Base-by-base conservation (phyloP, 1,284 basidiomycete genomes). In the Lentinula novae-zelandiae region DNA sequence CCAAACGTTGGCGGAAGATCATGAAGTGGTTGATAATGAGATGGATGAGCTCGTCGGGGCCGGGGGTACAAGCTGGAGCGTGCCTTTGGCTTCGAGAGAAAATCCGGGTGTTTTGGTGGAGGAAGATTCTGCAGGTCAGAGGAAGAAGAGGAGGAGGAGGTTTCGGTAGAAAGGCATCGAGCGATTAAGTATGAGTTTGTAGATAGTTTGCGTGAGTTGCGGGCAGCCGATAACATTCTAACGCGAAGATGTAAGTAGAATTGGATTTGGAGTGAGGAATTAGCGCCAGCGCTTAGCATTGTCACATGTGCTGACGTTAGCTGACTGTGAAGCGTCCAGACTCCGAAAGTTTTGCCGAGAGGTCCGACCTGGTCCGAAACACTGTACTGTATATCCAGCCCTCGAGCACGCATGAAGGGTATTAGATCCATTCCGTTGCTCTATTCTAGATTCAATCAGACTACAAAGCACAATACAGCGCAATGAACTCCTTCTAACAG, bases 1-100 rank as follows among this genome's bases (percentile, higher is more conserved):
- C 91, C 91, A 72, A 93, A 93, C 0, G 80, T 79, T 0, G 86
- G 77, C 0, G 91, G 90, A 13, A 92, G 81, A 17, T 75, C 73
- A 0, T 84, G 80, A 0, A 85, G 74, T 12, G 72, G 69, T 40
- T 75, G 73, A 53, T 76, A 78, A 22, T 75, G 71, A 61, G 75
- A 75, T 7, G 79, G 71, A 2, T 71, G 65, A 0, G 78, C 73
- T 10, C 85, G 83, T 0, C 87, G 80, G 0, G 89, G 89, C 20
- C 73, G 73, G 1, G 76, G 79, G 63, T 79, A 76, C 10, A 80
- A 71, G 53, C 80, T 78, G 42, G 79, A 71, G 46, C 75, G 69
- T 10, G 66, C 60, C 36, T 65, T 72, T 68, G 58, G 65, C 17
- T 54, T 65, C 60, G 38, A 33, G 7, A 54, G 17, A 22, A 67